Base-by-base conservation (phyloP, 371 early-diverging fungal genomes). In the Mucor irregularis region DNA sequence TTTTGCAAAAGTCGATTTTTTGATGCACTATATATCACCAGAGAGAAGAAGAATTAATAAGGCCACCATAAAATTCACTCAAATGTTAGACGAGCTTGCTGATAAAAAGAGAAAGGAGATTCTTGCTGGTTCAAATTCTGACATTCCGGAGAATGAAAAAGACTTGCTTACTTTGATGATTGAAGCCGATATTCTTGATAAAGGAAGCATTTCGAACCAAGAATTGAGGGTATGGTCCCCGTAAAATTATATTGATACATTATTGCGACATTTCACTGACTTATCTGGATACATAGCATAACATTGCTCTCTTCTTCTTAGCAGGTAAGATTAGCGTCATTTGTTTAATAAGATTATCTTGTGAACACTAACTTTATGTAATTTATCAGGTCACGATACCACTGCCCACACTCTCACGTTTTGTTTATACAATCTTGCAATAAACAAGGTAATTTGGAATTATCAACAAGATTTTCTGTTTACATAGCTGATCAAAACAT, bases 131-230 rank as follows among this genome's bases (percentile, higher is more conserved):
- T 7, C 22, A 24, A 38, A 22, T 16, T 47, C 53, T 0, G 33
- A 37, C 9, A 19, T 50, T 1, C 52, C 44, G 4, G 82, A 83
- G 17, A 74, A 64, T 33, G 78, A 78, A 52, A 74, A 74, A 30
- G 75, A 75, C 37, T 26, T 75, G 19, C 57, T 75, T 4, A 69
- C 69, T 1, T 34, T 71, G 16, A 64, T 75, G 66, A 42, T 75
- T n/a, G 72, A 75, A 50, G 67, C 70, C 2, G 63, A 68, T 38
- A 40, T 52, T 4, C 33, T 57, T 24, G 64, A 66, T 13, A 63
- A 61, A 11, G 59, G 58, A 11, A 5, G 24, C 9, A 43, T 54
- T 19, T 48, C 64, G 0, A 56, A 56, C 3, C 56, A 58, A n/a
- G 64, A 71, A 17, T n/a, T 68, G 13, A 62, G 58, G 22, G 61